Evolutionary conservation across 2,329 filamentous ascomycete genomes (phyloP), one percentile per base, ranked within the genome.

Genomic region (Cadophora sp.): DNA sequence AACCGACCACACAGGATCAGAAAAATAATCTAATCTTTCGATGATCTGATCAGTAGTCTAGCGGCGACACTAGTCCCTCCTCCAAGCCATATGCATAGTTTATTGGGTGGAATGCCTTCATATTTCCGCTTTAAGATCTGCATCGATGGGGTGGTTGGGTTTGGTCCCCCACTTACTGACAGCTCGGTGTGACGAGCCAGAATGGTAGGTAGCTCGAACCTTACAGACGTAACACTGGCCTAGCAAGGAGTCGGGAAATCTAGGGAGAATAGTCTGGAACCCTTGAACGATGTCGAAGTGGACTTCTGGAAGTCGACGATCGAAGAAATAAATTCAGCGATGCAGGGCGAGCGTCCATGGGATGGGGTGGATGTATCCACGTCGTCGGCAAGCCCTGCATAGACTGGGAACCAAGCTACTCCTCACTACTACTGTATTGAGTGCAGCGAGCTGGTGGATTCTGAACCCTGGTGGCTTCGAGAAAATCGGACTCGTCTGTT

Each of bases 1-100:
- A 24, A 16, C 9, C 11, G 18, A 5, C 55, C 55, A 58, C 22
- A 39, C 20, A 20, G 11, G 11, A n/a, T n/a, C 36, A 36, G 14
- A 22, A 33, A 41, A 43, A 43, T 58, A 58, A 58, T 58, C 55
- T 58, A 58, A 58, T 58, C 55, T 58, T 56, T 58, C 20, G 36
- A 58, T 58, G 55, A 58, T 58, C 55, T 58, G 55, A 58, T 58
- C 41, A 58, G 6, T 41, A 56, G 22, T 18, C 55, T 58, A 58
- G 55, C 55, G 36, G 50, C 16, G 16, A n/a, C 50, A 53, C 27
- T 33, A 53, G 50, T 18, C 11, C 36, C 20, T 18, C 33, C 16
- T 24, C n/a, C 55, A 20, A 58, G 36, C n/a, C 13, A 58, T 13
- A 16, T 9, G 11, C 11, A 18, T 9, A 24, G 5, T 43, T 20